Base-by-base conservation (phyloP, 2,329 filamentous ascomycete species). In the Rachicladosporium sp. region DNA sequence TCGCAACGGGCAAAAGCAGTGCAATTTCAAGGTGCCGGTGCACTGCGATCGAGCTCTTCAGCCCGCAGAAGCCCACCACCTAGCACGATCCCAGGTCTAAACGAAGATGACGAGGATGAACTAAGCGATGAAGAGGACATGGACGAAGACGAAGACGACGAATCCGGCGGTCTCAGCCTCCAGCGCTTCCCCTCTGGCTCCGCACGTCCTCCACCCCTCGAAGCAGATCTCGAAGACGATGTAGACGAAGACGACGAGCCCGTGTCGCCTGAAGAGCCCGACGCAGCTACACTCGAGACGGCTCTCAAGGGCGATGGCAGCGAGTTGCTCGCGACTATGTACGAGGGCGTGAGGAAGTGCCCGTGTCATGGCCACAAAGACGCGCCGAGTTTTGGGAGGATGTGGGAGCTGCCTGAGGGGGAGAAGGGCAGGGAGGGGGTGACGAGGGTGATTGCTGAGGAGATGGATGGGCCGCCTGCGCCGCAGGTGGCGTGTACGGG, bases 371-470 rank as follows among this genome's bases (percentile, higher is more conserved):
- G 47, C 15, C 41, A 50, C n/a, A 43, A 44, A 6, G 43, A 51
- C 27, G 49, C 52, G 11, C 54, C 53, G 13, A 37, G 29, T 8
- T 46, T 58, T 29, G 47, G 50, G 13, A 47, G 50, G 30, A 47
- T 58, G 36, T 59, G 56, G 56, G 50, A 53, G 36, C 36, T 58
- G 13, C 51, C 55, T 12, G 37, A 39, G 9, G 41, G 47, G 31
- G 37, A 46, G 32, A 42, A 43, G 11, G 38, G 41, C 11, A 48
- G 46, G 33, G 43, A 47, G 12, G 50, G 51, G 6, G 42, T 54
- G 21, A 53, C 47, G 15, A 41, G 50, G 36, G 51, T 50, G 6
- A 47, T 57, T 34, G 54, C 50, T 12, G 45, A 53, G 34, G 43
- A 55, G 33, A 31, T 27, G 23, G 23, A 27, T 27, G 23, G 23